Evolutionary conservation across 805 yeast genomes (phyloP).

Genomic region (Cyberlindnera veronae): DNA sequence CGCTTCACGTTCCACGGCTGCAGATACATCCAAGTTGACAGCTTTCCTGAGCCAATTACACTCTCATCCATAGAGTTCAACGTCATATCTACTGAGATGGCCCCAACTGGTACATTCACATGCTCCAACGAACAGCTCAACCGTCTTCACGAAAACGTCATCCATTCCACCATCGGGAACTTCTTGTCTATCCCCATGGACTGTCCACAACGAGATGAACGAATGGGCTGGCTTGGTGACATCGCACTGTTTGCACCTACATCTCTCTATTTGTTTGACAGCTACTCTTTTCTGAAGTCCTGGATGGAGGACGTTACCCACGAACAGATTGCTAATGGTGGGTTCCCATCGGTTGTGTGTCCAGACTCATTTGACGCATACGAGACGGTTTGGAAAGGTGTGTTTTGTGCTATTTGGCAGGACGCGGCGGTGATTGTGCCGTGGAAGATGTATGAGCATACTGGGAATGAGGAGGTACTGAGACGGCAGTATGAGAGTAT

Average conservation of each 20-base stretch:
- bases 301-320: constrained; percentile 18
- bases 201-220: constrained; percentile 24
- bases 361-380: constrained; percentile 17
- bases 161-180: constrained; percentile 19
- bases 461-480: constrained; percentile 13
- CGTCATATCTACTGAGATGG: constrained; percentile 13
- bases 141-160: constrained; percentile 14
- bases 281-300: constrained; percentile 18
- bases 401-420: constrained; percentile 20
- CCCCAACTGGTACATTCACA: constrained; percentile 10
- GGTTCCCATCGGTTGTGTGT: constrained; percentile 18
- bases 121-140: constrained; percentile 14
- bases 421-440: constrained; percentile 22
- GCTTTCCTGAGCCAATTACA: constrained; percentile 16
- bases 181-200: constrained; percentile 17
- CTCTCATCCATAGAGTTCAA: constrained; percentile 11
- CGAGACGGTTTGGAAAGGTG: constrained; percentile 13
- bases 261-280: constrained; percentile 17
- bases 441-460: constrained; percentile 13
- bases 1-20: constrained; percentile 19
- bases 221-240: constrained; percentile 24
- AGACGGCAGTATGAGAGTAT: constrained; percentile 16
- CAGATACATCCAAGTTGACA: constrained; percentile 16
- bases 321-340: constrained; percentile 18
- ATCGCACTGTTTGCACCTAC: constrained; percentile 22